phyloP scores from a whole-genome alignment of 768 basidiomycete genomes.

The Boletellus emodensis region DNA sequence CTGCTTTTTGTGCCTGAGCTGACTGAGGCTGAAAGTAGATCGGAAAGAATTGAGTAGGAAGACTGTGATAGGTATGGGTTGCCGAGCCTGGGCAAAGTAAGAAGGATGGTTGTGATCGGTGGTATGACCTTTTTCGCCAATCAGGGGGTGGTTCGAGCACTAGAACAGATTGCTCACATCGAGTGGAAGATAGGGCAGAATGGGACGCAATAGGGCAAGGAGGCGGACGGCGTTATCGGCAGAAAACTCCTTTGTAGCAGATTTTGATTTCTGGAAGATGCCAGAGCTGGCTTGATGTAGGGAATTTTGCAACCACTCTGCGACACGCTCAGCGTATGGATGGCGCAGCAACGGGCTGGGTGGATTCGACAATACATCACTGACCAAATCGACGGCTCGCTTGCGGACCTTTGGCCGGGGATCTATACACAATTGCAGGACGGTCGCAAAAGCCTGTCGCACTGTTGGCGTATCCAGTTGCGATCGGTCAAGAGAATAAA shows the following conservation, averaged over 20 bases:
- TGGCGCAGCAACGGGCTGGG: slow-evolving; percentile 75
- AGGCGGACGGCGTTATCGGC: slow-evolving; percentile 76
- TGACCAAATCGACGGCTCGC: slow-evolving; percentile 82
- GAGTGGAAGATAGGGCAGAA: slow-evolving; percentile 56
- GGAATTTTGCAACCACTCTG: slow-evolving; percentile 70
- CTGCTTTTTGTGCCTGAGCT: slow-evolving; percentile 48
- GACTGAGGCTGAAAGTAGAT: slow-evolving; percentile 59
- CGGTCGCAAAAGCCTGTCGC: slow-evolving; percentile 79
- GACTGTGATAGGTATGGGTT: slow-evolving; percentile 88
- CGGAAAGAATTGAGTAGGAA: slow-evolving; percentile 81
- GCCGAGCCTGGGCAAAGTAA: slow-evolving; percentile 80
- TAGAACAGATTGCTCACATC: slow-evolving; percentile 48
- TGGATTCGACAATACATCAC: slow-evolving; percentile 69
- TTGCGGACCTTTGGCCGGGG: slow-evolving; percentile 91
- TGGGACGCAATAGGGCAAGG: slow-evolving; percentile 66
- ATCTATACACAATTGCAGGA: slow-evolving; percentile 82
- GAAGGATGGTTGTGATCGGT: slow-evolving; percentile 62
- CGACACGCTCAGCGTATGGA: slow-evolving; percentile 80
- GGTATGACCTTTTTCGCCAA: slow-evolving; percentile 59
- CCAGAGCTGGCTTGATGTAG: slow-evolving; percentile 63
- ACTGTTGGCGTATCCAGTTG: slow-evolving; percentile 65
- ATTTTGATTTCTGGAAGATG: slow-evolving; percentile 58
- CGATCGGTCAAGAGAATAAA: slow-evolving; percentile 65
- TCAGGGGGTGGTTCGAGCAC: slow-evolving; percentile 12
- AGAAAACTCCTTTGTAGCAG: slow-evolving; percentile 48